These are phyloP conservation scores for Elongisporangium anandrum DNA, from an alignment of 352 stramenopile genomes.

Conservation along the genomic window DNA sequence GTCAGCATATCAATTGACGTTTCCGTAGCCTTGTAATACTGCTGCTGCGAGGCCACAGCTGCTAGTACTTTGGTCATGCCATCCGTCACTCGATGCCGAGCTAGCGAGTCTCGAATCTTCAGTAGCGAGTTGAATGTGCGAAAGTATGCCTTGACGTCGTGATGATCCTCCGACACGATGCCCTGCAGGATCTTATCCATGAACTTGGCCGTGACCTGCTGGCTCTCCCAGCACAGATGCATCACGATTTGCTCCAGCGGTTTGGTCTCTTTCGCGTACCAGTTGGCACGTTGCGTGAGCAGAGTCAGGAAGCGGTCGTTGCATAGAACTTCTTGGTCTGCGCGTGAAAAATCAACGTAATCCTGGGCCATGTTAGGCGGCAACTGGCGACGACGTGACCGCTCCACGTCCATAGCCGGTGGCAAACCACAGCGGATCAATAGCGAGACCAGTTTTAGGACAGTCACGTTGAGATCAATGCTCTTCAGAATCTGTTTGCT, in stretches of 20 bases:
- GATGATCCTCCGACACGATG: slow-evolving; percentile 79
- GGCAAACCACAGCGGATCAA: slow-evolving; percentile 67
- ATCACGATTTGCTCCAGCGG: slow-evolving; percentile 71
- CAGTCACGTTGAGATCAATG: slow-evolving; percentile 63
- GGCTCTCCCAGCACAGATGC: slow-evolving; percentile 79
- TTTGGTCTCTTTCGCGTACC: slow-evolving; percentile 81
- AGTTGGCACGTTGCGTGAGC: slow-evolving; percentile 62
- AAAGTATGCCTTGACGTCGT: slow-evolving; percentile 88
- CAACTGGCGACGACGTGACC: slow-evolving; percentile 22
- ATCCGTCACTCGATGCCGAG: slow-evolving; percentile 53
- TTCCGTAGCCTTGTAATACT: slow-evolving; percentile 84
- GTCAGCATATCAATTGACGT: slow-evolving; percentile 85
- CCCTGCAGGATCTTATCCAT: slow-evolving; percentile 63
- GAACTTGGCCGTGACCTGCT: slow-evolving; percentile 44
- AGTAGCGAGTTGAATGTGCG: slow-evolving; percentile 78
- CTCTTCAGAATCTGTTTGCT: slow-evolving; percentile 69
- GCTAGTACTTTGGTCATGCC: slow-evolving; percentile 69
- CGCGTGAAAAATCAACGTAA: slow-evolving; percentile 49
- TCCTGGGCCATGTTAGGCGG: slow-evolving; percentile 70
- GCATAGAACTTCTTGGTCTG: slow-evolving; percentile 61
- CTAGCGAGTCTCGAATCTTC: slow-evolving; percentile 72
- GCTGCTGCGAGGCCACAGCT: slow-evolving; percentile 81
- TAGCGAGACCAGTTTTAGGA: slow-evolving; percentile 72
- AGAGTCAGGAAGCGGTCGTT: slow-evolving; percentile 77
- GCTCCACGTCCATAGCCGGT: slow-evolving; percentile 61